phyloP scores from a whole-genome alignment of 1,284 basidiomycete species.

The Ceratobasidium sp. region DNA sequence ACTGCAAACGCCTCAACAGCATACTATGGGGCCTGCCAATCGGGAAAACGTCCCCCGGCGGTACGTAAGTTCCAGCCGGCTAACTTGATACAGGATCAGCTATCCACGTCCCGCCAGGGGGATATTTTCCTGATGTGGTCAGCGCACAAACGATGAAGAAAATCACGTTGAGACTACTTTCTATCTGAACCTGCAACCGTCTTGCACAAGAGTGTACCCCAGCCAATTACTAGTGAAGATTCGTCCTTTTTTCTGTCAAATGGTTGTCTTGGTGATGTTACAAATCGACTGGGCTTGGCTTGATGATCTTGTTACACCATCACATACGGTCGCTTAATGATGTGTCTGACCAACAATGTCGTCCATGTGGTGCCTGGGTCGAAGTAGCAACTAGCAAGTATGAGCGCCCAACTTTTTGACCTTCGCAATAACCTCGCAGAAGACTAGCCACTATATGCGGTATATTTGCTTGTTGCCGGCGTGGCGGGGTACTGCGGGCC shows the following conservation, averaged over 20 bases:
- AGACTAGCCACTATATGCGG: constrained; percentile 7
- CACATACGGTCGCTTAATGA: constrained; percentile 14
- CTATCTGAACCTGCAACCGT: background rate
- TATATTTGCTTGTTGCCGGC: constrained; percentile 12
- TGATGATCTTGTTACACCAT: constrained; percentile 17
- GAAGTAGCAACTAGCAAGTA: constrained; percentile 15
- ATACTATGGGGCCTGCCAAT: too few species aligned
- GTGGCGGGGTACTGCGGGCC: background rate
- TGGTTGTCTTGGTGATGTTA: constrained; percentile 40
- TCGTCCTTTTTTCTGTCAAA: background rate
- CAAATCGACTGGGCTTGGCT: background rate
- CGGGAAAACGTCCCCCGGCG: too few species aligned
- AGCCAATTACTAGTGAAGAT: background rate
- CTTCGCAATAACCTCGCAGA: constrained; percentile 19
- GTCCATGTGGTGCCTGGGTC: constrained; percentile 23
- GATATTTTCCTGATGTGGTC: too few species aligned
- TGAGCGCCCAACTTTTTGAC: constrained; percentile 1
- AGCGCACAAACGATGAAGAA: background rate
- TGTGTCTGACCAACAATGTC: constrained; percentile 7
- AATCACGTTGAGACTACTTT: background rate
- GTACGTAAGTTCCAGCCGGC: too few species aligned
- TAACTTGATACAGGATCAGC: too few species aligned
- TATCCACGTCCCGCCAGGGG: too few species aligned
- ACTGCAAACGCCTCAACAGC: background rate
- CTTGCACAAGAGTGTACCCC: background rate